Conservation (phyloP, 306 rosid genomes). For the Argentina anserina region DNA sequence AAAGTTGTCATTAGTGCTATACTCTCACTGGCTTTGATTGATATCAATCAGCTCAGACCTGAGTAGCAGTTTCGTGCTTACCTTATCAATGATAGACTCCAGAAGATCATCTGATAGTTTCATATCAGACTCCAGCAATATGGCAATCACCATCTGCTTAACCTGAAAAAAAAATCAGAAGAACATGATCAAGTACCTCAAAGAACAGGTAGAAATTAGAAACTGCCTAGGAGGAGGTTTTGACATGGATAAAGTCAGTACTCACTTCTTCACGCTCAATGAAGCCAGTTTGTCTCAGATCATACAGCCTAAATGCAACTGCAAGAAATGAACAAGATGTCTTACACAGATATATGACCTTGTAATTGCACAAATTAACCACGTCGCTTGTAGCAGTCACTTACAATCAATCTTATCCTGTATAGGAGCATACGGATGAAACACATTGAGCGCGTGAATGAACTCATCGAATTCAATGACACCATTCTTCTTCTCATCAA, state of each 20-base stretch:
- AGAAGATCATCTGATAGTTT: conserved; percentile 67
- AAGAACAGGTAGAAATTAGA: not conserved
- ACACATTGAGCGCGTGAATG: conserved; percentile 58
- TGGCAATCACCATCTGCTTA: conserved; percentile 77
- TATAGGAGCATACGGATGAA: conserved; percentile 68
- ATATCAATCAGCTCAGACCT: not conserved
- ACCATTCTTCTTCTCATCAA: conserved; percentile 74
- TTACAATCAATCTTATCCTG: conserved; percentile 78
- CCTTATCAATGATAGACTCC: conserved; percentile 71
- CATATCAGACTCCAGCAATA: conserved; percentile 62
- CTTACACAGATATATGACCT: conserved; percentile 1
- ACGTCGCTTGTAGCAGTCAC: conserved; percentile 27
- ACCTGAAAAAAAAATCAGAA: conserved; percentile 50
- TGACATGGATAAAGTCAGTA: not conserved
- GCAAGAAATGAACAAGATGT: conserved; percentile 25
- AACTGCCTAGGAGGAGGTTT: not conserved
- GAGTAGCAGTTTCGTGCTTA: not conserved
- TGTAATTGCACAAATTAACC: conserved; percentile 1
- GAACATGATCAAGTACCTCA: conserved; percentile 6
- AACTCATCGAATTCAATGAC: conserved; percentile 83
- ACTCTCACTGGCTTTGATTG: not conserved
- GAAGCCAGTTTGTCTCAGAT: conserved; percentile 71
- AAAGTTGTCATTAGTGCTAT: not conserved
- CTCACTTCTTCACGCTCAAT: conserved; percentile 85
- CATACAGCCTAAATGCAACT: conserved; percentile 86